These are phyloP conservation scores for Yamadazyma philogaea DNA, from an alignment of 805 yeast species.

Conservation along the genomic window DNA sequence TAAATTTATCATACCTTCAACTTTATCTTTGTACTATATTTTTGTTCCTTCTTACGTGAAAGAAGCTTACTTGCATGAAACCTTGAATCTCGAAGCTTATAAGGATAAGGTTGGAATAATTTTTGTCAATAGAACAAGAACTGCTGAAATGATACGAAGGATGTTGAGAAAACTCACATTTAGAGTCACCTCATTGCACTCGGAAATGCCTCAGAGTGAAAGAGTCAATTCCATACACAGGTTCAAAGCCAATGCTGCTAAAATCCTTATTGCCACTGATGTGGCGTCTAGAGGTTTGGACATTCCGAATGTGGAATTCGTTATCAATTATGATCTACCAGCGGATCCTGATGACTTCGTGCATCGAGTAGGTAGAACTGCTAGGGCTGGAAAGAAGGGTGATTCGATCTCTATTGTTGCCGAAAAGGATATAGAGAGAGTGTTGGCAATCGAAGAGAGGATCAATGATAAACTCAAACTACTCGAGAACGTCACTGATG, in stretches of 20 bases:
- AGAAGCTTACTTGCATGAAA: conserved; percentile 77
- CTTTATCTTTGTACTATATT: conserved; percentile 61
- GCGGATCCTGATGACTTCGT: conserved; percentile 95
- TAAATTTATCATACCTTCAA: conserved; percentile 75
- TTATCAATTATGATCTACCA: conserved; percentile 88
- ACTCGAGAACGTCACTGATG: conserved; percentile 69
- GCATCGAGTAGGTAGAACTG: conserved; percentile 98
- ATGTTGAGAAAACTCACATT: conserved; percentile 70
- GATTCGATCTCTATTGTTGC: conserved; percentile 78
- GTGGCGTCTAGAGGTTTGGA: conserved; percentile 97
- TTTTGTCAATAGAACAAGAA: conserved; percentile 85
- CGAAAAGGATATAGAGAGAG: conserved; percentile 78
- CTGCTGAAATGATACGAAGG: conserved; percentile 85
- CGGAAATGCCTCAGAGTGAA: conserved; percentile 91
- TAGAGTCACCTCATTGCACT: conserved; percentile 85
- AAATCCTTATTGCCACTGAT: conserved; percentile 91
- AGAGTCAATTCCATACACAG: conserved; percentile 88
- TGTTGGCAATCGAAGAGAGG: conserved; percentile 83
- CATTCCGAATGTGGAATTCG: conserved; percentile 89
- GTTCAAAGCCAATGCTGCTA: conserved; percentile 91
- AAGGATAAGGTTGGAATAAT: conserved; percentile 71
- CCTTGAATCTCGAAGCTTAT: conserved; percentile 62
- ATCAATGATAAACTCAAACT: conserved; percentile 77
- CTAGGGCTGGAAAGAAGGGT: conserved; percentile 94
- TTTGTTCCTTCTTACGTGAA: conserved; percentile 85